phyloP scores from a whole-genome alignment of 768 basidiomycete genomes.

The Collybiopsis luxurians region DNA sequence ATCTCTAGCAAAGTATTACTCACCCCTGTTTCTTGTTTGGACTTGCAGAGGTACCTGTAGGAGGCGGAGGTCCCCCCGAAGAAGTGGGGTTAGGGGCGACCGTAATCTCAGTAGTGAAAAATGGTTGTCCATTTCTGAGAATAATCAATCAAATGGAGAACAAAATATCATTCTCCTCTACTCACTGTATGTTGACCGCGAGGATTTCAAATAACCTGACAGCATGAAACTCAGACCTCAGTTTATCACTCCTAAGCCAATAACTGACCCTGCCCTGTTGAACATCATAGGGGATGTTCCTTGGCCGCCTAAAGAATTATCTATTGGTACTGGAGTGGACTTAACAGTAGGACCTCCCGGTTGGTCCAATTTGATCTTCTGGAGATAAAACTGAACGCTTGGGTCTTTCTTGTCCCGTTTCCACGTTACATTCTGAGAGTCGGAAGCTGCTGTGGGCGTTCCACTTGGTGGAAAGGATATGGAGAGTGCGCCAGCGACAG shows the following conservation, averaged over 20 bases:
- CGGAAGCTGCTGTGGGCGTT: neutral
- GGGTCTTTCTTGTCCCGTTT: neutral
- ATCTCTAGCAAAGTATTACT: too few species aligned
- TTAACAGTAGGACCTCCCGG: neutral
- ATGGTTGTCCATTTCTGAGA: neutral
- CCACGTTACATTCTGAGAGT: neutral
- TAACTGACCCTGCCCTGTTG: neutral
- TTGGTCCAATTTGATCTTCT: slow-evolving; percentile 4
- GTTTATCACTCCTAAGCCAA: neutral
- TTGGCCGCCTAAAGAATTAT: neutral
- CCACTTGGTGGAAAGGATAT: slow-evolving; percentile 2
- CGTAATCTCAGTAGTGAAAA: neutral
- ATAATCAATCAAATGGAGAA: neutral
- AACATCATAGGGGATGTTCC: neutral
- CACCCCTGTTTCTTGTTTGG: neutral
- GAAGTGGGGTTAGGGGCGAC: slow-evolving; percentile 2
- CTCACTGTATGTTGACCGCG: neutral
- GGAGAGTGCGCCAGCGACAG: neutral
- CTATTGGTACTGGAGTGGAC: neutral
- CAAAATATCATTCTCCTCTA: neutral
- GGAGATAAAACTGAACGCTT: neutral
- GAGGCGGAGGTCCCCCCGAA: neutral
- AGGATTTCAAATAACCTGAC: neutral
- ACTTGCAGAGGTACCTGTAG: neutral
- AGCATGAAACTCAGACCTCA: neutral